Conservation (phyloP, 345 rosid genomes). For the Linum tenue region DNA sequence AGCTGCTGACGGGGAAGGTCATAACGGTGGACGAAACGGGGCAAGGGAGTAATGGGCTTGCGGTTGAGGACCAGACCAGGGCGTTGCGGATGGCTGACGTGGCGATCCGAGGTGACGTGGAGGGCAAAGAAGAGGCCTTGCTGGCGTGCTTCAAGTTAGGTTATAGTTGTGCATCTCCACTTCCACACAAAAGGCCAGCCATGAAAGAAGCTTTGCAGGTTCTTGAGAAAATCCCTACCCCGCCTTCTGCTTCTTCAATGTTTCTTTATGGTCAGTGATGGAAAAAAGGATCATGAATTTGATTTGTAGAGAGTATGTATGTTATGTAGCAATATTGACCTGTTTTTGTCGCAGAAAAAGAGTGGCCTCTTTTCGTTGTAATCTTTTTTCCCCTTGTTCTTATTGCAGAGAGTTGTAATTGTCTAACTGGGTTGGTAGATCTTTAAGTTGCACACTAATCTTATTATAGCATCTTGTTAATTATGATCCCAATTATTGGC, state of each 20-base stretch:
- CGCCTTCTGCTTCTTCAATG: slow-evolving; percentile 20
- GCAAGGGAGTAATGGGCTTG: slow-evolving; percentile 61
- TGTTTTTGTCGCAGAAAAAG: background rate
- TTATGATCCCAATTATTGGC: no score
- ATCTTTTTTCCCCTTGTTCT: background rate
- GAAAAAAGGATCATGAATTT: background rate
- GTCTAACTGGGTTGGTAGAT: slow-evolving; percentile 2
- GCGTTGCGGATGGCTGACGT: slow-evolving; percentile 62
- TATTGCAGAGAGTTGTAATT: slow-evolving; percentile 3
- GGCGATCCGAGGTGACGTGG: slow-evolving; percentile 66
- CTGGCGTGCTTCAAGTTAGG: slow-evolving; percentile 75
- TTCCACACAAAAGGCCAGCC: slow-evolving; percentile 75
- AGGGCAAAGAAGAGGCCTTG: slow-evolving; percentile 76
- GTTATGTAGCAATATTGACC: slow-evolving; percentile 18
- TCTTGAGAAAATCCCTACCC: slow-evolving; percentile 53
- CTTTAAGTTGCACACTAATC: slow-evolving; percentile 12
- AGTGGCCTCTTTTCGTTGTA: background rate
- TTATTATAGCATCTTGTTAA: background rate
- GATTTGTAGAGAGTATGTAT: slow-evolving; percentile 20
- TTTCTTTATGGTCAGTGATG: slow-evolving; percentile 28
- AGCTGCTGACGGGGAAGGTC: slow-evolving; percentile 69
- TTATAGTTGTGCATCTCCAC: slow-evolving; percentile 66
- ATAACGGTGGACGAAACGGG: slow-evolving; percentile 71
- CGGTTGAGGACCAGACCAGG: slow-evolving; percentile 48
- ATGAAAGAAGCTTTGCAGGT: slow-evolving; percentile 75